Conservation (phyloP, 768 basidiomycete genomes). For the Phlegmacium glaucopus region DNA sequence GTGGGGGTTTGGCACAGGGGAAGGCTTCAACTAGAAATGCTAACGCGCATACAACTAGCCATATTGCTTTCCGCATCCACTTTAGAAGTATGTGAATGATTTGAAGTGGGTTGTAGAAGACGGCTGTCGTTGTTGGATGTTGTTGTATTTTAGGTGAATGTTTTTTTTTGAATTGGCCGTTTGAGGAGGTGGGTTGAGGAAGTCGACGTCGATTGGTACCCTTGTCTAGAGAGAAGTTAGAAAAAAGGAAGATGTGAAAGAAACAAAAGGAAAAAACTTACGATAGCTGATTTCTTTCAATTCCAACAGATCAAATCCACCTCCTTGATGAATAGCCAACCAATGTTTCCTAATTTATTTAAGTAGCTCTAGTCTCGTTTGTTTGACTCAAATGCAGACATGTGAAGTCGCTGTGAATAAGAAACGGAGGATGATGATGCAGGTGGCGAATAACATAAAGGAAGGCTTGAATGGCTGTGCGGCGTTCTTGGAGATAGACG, state of each 20-base stretch:
- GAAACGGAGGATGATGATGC: constrained; percentile 15
- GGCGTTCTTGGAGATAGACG: constrained; percentile 8
- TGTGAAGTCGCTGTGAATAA: constrained; percentile 10
- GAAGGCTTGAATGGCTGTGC: constrained; percentile 12
- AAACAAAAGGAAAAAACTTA: constrained; percentile 40
- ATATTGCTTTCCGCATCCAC: constrained; percentile 39
- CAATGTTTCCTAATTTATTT: constrained; percentile 78
- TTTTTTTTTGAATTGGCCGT: no score
- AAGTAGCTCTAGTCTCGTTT: constrained; percentile 61
- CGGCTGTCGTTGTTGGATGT: constrained; percentile 1
- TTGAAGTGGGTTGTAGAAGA: constrained; percentile 24
- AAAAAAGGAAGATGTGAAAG: constrained; percentile 1
- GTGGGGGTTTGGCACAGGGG: background rate
- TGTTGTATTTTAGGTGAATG: constrained; percentile 11
- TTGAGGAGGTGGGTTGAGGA: constrained; percentile 42
- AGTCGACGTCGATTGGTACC: constrained; percentile 72
- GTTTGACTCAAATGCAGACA: constrained; percentile 61
- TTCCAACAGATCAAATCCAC: constrained; percentile 80
- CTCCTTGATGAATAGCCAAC: constrained; percentile 67
- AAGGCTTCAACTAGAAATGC: constrained; percentile 28
- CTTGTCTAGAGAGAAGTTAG: constrained; percentile 41
- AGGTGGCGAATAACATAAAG: constrained; percentile 15
- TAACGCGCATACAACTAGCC: no score
- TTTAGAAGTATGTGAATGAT: constrained; percentile 29
- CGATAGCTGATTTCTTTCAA: constrained; percentile 84